Percentiles rank a stretch among this genome's conserved stretches.
Conservation (phyloP, 805 yeast genomes). For the Metschnikowia cerradonensis region DNA sequence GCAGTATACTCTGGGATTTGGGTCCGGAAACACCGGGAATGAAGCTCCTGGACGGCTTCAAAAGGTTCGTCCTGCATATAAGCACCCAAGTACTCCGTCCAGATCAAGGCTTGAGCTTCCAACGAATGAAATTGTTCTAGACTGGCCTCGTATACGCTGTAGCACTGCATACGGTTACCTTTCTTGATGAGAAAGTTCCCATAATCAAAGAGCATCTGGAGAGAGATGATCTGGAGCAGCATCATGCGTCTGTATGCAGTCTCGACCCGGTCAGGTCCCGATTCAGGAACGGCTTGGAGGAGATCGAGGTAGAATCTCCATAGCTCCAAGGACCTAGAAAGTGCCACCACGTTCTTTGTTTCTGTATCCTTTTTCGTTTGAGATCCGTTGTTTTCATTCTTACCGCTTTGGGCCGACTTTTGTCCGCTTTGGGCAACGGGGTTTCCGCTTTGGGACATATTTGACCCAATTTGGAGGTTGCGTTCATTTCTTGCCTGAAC, state of each 20-base stretch:
- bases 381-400: no score
- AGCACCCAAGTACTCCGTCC: conserved; percentile 63
- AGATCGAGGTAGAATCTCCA: conserved; percentile 77
- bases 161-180: conserved; percentile 45
- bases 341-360: not conserved
- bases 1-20: conserved; percentile 45
- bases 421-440: no score
- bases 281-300: conserved; percentile 52
- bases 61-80: conserved; percentile 26
- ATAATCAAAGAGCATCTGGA: conserved; percentile 60
- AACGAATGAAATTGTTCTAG: conserved; percentile 58
- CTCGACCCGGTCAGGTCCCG: conserved; percentile 19
- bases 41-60: conserved; percentile 57
- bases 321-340: conserved; percentile 57
- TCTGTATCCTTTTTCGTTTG: not conserved
- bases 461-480: no score
- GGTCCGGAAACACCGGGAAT: conserved; percentile 56
- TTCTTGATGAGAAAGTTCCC: conserved; percentile 55
- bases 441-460: no score
- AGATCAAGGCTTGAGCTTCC: conserved; percentile 54
- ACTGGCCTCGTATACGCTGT: conserved; percentile 65
- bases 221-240: conserved; percentile 61
- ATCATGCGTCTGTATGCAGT: conserved; percentile 29
- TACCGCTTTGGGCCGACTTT: no score
- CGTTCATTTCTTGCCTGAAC: no score